Conservation (phyloP, 371 early-diverging fungal species). For the Apophysomyces ossiformis region DNA sequence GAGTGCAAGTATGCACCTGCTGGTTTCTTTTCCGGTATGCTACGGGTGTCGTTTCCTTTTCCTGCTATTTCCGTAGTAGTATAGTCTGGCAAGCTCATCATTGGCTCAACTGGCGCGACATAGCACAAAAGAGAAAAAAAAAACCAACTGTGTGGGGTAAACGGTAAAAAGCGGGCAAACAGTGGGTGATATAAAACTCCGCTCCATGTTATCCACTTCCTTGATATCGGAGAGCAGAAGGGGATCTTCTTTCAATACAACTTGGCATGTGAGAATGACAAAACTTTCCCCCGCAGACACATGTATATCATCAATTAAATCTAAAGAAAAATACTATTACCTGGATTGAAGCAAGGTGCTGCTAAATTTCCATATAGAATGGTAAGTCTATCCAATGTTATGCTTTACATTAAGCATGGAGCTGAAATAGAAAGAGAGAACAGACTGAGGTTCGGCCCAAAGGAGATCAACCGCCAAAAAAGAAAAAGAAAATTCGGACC, state of each 20-base stretch:
- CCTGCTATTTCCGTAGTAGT: background rate
- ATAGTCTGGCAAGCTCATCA: background rate
- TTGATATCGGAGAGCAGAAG: constrained; percentile 1
- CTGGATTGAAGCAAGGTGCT: too few species aligned
- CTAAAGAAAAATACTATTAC: background rate
- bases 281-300: constrained; percentile 2
- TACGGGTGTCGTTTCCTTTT: background rate
- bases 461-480: constrained; percentile 8
- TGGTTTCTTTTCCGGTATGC: background rate
- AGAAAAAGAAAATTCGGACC: constrained; percentile 2
- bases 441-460: background rate
- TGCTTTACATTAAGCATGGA: background rate
- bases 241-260: background rate
- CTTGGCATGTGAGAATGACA: constrained; percentile 10
- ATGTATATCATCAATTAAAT: background rate
- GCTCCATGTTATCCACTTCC: background rate
- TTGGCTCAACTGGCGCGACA: background rate
- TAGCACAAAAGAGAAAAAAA: background rate
- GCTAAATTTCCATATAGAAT: too few species aligned
- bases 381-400: too few species aligned
- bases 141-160: constrained; percentile 5
- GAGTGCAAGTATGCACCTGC: background rate
- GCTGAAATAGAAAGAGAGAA: background rate
- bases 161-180: constrained; percentile 10
- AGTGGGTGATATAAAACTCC: background rate